Evolutionary conservation across 176 grass and related monocot genomes (phyloP).

Genomic region (Phoenix dactylifera): DNA sequence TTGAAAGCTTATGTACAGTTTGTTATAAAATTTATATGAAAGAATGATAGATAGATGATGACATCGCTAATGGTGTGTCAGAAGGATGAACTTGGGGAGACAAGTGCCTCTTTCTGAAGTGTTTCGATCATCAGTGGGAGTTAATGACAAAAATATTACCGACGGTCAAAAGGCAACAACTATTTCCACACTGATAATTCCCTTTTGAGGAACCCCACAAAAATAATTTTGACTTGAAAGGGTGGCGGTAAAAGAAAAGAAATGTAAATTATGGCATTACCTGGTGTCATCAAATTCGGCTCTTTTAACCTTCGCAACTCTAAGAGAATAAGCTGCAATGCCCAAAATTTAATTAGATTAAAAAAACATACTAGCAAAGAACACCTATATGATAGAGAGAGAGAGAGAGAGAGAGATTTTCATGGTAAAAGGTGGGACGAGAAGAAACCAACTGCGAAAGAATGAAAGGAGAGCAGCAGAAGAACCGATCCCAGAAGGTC

Average conservation of each 20-base stretch:
- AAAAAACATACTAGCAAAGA: neutral
- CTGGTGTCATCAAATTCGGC: constrained; percentile 61
- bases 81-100: no score
- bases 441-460: constrained; percentile 26
- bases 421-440: neutral
- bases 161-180: no score
- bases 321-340: constrained; percentile 74
- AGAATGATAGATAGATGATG: no score
- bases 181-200: no score
- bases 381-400: neutral
- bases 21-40: no score
- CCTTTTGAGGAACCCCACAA: neutral
- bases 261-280: constrained; percentile 18
- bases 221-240: neutral
- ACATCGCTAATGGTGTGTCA: no score
- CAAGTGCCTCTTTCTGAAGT: no score
- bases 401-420: neutral
- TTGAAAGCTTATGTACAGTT: no score
- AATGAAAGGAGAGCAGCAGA: constrained; percentile 17
- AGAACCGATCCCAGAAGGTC: constrained; percentile 5
- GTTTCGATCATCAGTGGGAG: no score
- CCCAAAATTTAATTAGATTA: constrained; percentile 3
- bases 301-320: constrained; percentile 66
- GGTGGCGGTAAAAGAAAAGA: neutral
- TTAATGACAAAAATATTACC: no score